A percentile compares a stretch with the other conserved stretches of the same genome.
Conservation (phyloP, 345 rosid species). For the Anacardium occidentale region DNA sequence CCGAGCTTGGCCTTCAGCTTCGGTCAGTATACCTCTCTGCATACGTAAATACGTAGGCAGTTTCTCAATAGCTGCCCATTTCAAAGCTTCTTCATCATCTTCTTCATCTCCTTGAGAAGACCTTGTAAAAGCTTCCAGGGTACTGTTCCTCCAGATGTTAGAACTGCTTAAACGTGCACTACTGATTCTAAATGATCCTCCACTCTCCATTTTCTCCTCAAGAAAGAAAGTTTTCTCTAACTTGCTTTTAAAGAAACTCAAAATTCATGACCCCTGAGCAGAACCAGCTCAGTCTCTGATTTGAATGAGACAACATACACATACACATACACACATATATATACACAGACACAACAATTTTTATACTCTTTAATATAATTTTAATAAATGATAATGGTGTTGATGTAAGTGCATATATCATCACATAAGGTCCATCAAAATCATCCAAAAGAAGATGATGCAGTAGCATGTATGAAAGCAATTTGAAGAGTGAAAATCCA, state of each 20-base stretch:
- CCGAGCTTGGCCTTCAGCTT: constrained; percentile 44
- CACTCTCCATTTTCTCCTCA: constrained; percentile 30
- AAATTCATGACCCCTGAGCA: background rate
- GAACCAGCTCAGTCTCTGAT: background rate
- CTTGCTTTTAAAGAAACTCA: constrained; percentile 15
- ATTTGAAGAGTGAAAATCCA: background rate
- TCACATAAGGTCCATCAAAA: constrained; percentile 1
- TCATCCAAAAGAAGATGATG: background rate
- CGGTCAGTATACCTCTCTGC: constrained; percentile 62
- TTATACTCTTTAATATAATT: background rate
- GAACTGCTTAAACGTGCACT: constrained; percentile 46
- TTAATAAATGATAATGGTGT: background rate
- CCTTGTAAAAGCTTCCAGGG: constrained; percentile 45
- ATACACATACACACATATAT: background rate
- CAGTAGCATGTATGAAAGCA: background rate
- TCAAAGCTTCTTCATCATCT: constrained; percentile 73
- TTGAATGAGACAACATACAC: no score
- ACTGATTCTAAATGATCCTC: constrained; percentile 29
- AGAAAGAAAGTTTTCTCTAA: background rate
- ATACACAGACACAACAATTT: constrained; percentile 2
- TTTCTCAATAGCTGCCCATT: constrained; percentile 90
- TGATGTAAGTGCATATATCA: background rate
- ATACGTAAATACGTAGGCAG: constrained; percentile 73
- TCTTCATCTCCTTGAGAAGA: constrained; percentile 53
- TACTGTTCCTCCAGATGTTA: constrained; percentile 40